Conservation (phyloP, 2,329 filamentous ascomycete species). For the Diplocarpon mali region DNA sequence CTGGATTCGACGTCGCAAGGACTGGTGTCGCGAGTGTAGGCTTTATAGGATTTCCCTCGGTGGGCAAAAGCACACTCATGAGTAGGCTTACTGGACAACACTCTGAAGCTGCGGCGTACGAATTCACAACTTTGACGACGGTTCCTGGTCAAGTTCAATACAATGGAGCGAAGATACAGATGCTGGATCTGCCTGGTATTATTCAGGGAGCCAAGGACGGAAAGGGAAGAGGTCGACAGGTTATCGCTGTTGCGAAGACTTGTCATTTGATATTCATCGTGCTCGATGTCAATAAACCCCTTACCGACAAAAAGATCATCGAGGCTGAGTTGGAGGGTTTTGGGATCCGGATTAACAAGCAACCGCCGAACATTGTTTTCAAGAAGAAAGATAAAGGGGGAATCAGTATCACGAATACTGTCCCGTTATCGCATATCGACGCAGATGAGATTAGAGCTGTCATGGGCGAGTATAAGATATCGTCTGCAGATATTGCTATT, state of each 20-base stretch:
- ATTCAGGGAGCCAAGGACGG: constrained; percentile 98
- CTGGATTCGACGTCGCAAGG: constrained; percentile 93
- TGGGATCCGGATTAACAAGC: constrained; percentile 94
- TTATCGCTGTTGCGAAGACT: constrained; percentile 97
- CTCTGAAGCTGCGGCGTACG: constrained; percentile 93
- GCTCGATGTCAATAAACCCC: constrained; percentile 93
- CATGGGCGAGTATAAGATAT: constrained; percentile 93
- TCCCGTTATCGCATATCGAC: constrained; percentile 84
- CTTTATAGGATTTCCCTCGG: constrained; percentile 96
- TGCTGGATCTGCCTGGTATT: constrained; percentile 96
- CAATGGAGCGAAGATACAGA: constrained; percentile 95
- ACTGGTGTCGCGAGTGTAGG: constrained; percentile 95
- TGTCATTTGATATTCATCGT: constrained; percentile 99
- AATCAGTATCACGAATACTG: constrained; percentile 89
- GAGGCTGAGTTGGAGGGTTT: constrained; percentile 94
- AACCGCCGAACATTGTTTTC: constrained; percentile 96
- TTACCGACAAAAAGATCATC: constrained; percentile 94
- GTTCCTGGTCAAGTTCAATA: constrained; percentile 94
- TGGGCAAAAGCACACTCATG: constrained; percentile 98
- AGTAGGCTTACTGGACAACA: constrained; percentile 89
- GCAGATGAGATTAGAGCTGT: constrained; percentile 96
- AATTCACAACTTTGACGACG: constrained; percentile 96
- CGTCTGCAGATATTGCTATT: constrained; percentile 93
- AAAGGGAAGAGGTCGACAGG: constrained; percentile 92
- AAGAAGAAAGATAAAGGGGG: constrained; percentile 99